Base-by-base conservation (phyloP, 306 rosid species). In the Casuarina glauca region DNA sequence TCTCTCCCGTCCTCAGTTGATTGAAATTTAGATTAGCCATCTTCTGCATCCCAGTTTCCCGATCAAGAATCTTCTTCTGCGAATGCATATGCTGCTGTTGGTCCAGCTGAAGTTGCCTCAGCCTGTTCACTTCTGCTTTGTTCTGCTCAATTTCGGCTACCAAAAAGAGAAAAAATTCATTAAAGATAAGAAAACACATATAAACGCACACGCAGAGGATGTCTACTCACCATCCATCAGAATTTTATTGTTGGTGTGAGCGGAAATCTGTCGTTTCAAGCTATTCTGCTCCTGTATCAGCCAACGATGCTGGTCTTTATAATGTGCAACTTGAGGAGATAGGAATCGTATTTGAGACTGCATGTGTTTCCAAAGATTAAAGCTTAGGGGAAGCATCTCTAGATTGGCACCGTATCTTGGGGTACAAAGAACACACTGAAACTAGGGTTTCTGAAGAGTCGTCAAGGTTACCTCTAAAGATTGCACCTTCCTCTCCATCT, bases 121-220 rank as follows among this genome's bases (percentile, higher is more conserved):
- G 55, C 78, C 80, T 85, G 2, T 17, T 41, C 73, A 78, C 71
- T 79, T 91, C 91, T 0, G 76, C 81, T 79, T 26, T 85, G 68
- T 79, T 88, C 79, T 71, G 82, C 70, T 82, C 91, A n/a, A 84
- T 74, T 66, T 82, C 82, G 74, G 46, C 96, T 90, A 76, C 26
- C 70, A 74, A 71, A 4, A 42, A 45, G 4, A 19, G 20, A 46
- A 6, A 26, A 8, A 6, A 6, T 16, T 9, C 19, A 16, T 39
- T 41, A 42, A 66, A 39, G 20, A 64, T 13, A 41, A 26, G 41
- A 44, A 73, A 0, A 70, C 41, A 50, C 5, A 72, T 32, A 45
- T 11, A 43, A 3, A 45, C 11, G 11, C 3, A 50, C 49, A 72
- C 32, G 5, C 6, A 38, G 39, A 45, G 49, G 53, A 69, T 3